Evolutionary conservation across 2,329 filamentous ascomycete genomes (phyloP).

Genomic region (Diaporthe velutina): DNA sequence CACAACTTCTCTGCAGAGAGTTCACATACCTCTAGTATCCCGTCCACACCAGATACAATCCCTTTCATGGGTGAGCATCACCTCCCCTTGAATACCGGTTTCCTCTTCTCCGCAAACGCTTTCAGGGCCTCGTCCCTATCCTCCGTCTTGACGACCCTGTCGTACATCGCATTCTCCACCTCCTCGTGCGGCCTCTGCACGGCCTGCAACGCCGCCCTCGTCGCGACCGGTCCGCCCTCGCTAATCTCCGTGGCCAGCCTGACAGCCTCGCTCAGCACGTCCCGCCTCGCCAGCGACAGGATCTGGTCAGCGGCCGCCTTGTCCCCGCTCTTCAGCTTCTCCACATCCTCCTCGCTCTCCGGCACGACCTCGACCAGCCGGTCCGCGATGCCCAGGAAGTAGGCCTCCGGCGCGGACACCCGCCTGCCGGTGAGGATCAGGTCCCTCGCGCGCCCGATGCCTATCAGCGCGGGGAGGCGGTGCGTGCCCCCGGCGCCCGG

Average conservation of each 20-base stretch:
- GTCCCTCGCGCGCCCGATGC: conserved; percentile 85
- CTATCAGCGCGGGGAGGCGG: conserved; percentile 85
- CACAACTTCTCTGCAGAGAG: background rate
- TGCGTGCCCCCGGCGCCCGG: conserved; percentile 95
- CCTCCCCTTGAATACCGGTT: conserved; percentile 68
- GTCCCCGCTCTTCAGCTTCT: conserved; percentile 58
- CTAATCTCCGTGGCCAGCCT: conserved; percentile 87
- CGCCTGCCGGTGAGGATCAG: conserved; percentile 91
- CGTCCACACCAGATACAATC: no score
- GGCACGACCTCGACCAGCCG: conserved; percentile 85
- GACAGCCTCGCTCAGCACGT: conserved; percentile 81
- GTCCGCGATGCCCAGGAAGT: conserved; percentile 91
- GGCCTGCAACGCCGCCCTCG: conserved; percentile 83
- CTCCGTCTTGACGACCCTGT: conserved; percentile 83
- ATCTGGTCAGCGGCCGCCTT: conserved; percentile 53
- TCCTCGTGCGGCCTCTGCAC: conserved; percentile 79
- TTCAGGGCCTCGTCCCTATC: conserved; percentile 89
- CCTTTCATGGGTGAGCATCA: background rate
- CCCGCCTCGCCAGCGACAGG: conserved; percentile 71
- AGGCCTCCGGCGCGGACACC: conserved; percentile 86
- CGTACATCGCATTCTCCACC: conserved; percentile 90
- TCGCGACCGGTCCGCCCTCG: conserved; percentile 82
- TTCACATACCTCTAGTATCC: background rate
- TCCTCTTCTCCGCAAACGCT: conserved; percentile 80
- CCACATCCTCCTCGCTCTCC: conserved; percentile 61